Base-by-base conservation (phyloP, 805 yeast genomes). In the Ogataea haglerorum region DNA sequence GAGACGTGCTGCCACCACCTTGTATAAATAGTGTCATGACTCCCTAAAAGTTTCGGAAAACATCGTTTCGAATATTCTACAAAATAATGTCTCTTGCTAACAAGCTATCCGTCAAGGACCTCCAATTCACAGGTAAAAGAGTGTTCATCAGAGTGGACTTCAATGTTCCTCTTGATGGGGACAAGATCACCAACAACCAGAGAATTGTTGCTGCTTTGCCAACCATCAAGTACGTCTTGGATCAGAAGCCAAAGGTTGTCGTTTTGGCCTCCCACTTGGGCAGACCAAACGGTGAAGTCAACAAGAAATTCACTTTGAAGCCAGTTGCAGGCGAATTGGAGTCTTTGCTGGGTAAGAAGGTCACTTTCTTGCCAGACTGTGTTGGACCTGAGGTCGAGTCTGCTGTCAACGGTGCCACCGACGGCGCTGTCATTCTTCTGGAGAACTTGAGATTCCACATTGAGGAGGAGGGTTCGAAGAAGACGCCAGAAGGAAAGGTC, bases 161-260 rank as follows among this genome's bases (percentile, higher is more conserved):
- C 79, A 85, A 85, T 73, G 95, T 85, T 53, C 95, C 95, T 66
- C 81, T 93, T 59, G 98, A 93, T 64, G 98, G 97, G 57, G 79
- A 78, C 62, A 90, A 82, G 66, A 93, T 93, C 77, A 95, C 99
- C 75, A 93, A 95, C 82, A 95, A 93, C 78, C 98, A 93, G 76
- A 85, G 99, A 75, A 93, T 93, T 64, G 98, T 90, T 60, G 99
- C 99, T 67, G 99, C 99, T 56, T 73, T 95, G 60, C 99, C 99
- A 69, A 91, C 99, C 57, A 93, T 93, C 75, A 70, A 95, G 72
- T 93, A 91, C 68, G 97, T 91, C 40, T 73, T 85, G 65, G 91
- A 86, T 64, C 83, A 91, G 56, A 78, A 85, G 61, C 96, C 99
- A 64, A 88, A 84, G 77, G 87, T 80, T 54, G 82, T 93, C 54